Conservation (phyloP, 805 yeast species). For the baker's yeast (Saccharomyces cerevisiae) region DNA sequence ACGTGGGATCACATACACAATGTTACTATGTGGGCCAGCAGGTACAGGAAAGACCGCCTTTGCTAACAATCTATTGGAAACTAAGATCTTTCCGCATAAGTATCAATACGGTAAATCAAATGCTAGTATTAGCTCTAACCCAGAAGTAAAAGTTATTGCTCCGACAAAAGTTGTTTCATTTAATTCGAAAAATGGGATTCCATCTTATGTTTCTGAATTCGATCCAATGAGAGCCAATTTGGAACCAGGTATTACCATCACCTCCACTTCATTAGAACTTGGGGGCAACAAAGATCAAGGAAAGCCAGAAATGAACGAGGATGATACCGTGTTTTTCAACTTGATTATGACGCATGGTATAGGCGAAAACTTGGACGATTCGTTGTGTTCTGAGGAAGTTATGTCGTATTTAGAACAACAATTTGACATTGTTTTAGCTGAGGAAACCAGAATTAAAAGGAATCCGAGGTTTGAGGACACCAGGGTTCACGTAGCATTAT, state of each 20-base stretch:
- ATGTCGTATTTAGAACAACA: slow-evolving; percentile 64
- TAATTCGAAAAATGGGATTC: slow-evolving; percentile 53
- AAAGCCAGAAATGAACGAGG: slow-evolving; percentile 9
- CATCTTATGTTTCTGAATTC: slow-evolving; percentile 51
- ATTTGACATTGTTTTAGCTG: slow-evolving; percentile 70
- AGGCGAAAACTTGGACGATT: slow-evolving; percentile 70
- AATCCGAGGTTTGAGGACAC: slow-evolving; percentile 76
- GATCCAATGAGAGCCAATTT: slow-evolving; percentile 51
- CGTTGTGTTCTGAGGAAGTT: slow-evolving; percentile 58
- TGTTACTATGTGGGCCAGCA: slow-evolving; percentile 63
- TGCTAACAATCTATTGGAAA: slow-evolving; percentile 57
- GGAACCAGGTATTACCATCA: slow-evolving; percentile 71
- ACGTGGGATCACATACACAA: slow-evolving; percentile 65
- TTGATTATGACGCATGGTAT: slow-evolving; percentile 69
- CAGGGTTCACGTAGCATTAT: slow-evolving; percentile 64
- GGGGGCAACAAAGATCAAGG: slow-evolving; percentile 8
- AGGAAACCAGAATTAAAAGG: slow-evolving; percentile 79
- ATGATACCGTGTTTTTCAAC: slow-evolving; percentile 44
- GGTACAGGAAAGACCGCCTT: slow-evolving; percentile 78
- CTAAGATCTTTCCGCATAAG: slow-evolving; percentile 52
- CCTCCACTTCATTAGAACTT: slow-evolving; percentile 34
- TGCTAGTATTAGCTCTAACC: slow-evolving; percentile 8
- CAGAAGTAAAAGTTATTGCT: slow-evolving; percentile 20
- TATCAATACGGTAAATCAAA: slow-evolving; percentile 35
- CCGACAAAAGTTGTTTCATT: slow-evolving; percentile 41